A percentile compares a stretch with the other conserved stretches of the same genome.
phyloP scores from a whole-genome alignment of 106 monocot genomes.

The Allium cepa region DNA sequence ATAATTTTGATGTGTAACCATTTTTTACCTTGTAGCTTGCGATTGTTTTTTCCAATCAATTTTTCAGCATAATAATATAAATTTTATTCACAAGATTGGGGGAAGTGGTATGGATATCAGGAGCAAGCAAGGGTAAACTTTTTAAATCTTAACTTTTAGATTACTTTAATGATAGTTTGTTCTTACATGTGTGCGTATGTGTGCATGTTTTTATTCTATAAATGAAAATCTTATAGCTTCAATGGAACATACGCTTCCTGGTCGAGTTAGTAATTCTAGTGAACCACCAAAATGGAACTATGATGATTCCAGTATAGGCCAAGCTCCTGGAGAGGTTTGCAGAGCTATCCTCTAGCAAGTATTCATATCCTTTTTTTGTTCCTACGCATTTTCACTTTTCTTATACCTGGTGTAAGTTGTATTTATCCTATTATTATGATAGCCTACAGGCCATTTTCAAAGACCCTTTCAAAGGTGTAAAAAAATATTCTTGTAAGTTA shows the following conservation, averaged over 20 bases:
- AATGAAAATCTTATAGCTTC: background rate
- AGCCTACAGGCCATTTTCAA: constrained; percentile 74
- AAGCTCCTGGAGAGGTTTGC: constrained; percentile 61
- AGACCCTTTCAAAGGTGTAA: constrained; percentile 66
- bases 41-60: too few species aligned
- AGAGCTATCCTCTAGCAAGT: constrained; percentile 66
- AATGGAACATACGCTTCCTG: constrained; percentile 28
- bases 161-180: background rate
- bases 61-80: too few species aligned
- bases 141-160: background rate
- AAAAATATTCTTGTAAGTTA: constrained; percentile 62
- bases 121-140: constrained; percentile 46
- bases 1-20: too few species aligned
- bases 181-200: background rate
- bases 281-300: constrained; percentile 78
- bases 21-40: too few species aligned
- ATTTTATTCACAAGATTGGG: constrained; percentile 23
- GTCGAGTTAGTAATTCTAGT: constrained; percentile 34
- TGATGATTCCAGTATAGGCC: constrained; percentile 67
- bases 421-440: background rate
- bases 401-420: background rate
- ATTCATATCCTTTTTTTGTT: background rate
- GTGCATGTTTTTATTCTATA: background rate
- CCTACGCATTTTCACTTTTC: background rate
- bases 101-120: constrained; percentile 44